These are phyloP conservation scores for Dichotomopilus funicola DNA, from an alignment of 2,329 filamentous ascomycete genomes.

Conservation along the genomic window DNA sequence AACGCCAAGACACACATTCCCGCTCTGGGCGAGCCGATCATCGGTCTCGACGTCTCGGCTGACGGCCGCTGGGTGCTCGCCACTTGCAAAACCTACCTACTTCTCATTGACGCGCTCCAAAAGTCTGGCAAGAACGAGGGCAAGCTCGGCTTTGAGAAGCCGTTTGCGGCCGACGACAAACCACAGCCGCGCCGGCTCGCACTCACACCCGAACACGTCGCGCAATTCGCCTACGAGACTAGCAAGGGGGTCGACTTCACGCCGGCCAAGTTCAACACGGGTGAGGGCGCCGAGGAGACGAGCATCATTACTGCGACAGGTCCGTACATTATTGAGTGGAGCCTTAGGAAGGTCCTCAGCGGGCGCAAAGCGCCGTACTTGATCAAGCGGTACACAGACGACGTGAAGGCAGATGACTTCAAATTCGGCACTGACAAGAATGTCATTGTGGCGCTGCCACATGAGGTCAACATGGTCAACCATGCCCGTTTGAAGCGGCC, in stretches of 20 bases:
- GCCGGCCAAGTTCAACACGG: slow-evolving; percentile 87
- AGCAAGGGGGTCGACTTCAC: slow-evolving; percentile 82
- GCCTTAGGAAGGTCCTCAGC: slow-evolving; percentile 77
- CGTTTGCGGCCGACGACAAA: slow-evolving; percentile 87
- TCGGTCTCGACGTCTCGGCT: slow-evolving; percentile 89
- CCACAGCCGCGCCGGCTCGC: slow-evolving; percentile 87
- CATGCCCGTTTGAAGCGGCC: slow-evolving; percentile 79
- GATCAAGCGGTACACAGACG: slow-evolving; percentile 92
- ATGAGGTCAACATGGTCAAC: slow-evolving; percentile 96
- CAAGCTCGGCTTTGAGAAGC: slow-evolving; percentile 93
- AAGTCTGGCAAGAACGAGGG: slow-evolving; percentile 93
- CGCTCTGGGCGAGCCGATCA: slow-evolving; percentile 88
- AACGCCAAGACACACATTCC: slow-evolving; percentile 97
- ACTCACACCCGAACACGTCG: slow-evolving; percentile 84
- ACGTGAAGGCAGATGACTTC: slow-evolving; percentile 98
- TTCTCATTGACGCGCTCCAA: slow-evolving; percentile 87
- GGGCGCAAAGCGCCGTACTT: slow-evolving; percentile 83
- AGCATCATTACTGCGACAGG: slow-evolving; percentile 96
- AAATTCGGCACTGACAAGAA: slow-evolving; percentile 96
- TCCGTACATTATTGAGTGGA: slow-evolving; percentile 96
- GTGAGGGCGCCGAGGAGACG: slow-evolving; percentile 72
- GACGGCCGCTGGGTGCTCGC: slow-evolving; percentile 94
- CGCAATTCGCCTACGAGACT: slow-evolving; percentile 96
- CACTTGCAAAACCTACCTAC: slow-evolving; percentile 88
- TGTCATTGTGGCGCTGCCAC: slow-evolving; percentile 91